Evolutionary conservation across 257 asterid species (phyloP).

Genomic region (Buddleja alternifolia): DNA sequence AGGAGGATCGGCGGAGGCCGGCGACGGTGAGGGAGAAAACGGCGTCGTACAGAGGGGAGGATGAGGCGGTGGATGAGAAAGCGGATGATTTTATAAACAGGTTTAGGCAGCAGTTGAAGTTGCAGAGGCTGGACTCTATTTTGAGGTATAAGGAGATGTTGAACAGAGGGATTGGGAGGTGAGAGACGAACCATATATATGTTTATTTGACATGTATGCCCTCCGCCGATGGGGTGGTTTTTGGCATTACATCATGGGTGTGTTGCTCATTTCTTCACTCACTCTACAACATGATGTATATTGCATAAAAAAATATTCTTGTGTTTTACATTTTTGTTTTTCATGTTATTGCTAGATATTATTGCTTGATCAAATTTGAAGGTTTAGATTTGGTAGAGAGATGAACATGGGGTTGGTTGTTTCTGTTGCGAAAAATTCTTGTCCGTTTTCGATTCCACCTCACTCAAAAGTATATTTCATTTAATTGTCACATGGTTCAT

Average conservation of each 20-base stretch:
- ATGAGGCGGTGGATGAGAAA: conserved; percentile 59
- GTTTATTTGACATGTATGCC: conserved; percentile 21
- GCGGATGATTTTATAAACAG: conserved; percentile 71
- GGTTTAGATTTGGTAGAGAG: too few species aligned
- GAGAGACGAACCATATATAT: background rate
- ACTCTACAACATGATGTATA: too few species aligned
- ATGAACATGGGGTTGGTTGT: too few species aligned
- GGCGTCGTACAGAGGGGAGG: conserved; percentile 34
- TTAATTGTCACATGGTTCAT: too few species aligned
- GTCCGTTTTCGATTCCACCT: too few species aligned
- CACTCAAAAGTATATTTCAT: too few species aligned
- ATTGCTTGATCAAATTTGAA: too few species aligned
- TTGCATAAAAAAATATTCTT: too few species aligned
- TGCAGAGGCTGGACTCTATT: conserved; percentile 67
- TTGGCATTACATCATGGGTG: background rate
- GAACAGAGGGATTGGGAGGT: conserved; percentile 34
- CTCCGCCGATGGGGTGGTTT: background rate
- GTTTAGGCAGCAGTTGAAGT: conserved; percentile 66
- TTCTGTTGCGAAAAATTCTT: too few species aligned
- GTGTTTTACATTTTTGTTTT: too few species aligned
- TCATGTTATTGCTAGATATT: too few species aligned
- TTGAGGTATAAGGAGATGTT: conserved; percentile 52
- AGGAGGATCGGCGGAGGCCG: conserved; percentile 39
- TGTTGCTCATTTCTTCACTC: background rate
- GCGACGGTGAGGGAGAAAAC: conserved; percentile 45